Base-by-base conservation (phyloP, 2,329 filamentous ascomycete species). In the Aspergillus ochraceus region DNA sequence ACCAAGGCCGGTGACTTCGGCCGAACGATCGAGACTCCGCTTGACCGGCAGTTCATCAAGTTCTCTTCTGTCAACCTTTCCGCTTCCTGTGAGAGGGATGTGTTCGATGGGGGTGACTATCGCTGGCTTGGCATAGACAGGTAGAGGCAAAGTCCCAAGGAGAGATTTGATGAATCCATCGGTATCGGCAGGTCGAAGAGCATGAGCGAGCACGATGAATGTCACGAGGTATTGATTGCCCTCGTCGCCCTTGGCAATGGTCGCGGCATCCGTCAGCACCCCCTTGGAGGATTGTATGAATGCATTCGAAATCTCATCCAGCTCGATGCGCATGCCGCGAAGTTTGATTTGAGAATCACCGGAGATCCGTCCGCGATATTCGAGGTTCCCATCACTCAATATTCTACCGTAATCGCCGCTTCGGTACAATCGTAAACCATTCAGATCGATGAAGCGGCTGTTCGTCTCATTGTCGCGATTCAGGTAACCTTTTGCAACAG, bases 401-500 rank as follows among this genome's bases (percentile, higher is more conserved):
- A 52, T 22, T 10, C 50, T n/a, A 6, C 50, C 50, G 10, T 39
- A 36, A 17, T 52, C 50, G 12, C 50, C 50, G 24, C 17, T 52
- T 10, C 50, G 26, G n/a, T 52, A 52, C 12, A 32, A 8, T 8
- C 14, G 12, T 14, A 51, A 14, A 6, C 29, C 50, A 8, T 36
- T 29, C 1, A 36, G 19, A 14, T n/a, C 17, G 9, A 54, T 24
- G 11, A 62, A 57, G 1, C 10, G n/a, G 2, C 45, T 39, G 49
- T 36, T n/a, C 0, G 52, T 60, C 24, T 51, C 17, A 2, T 17
- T 12, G 3, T 29, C 10, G 3, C 20, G 20, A 9, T 53, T 58
- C 22, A 55, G 42, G 42, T 62, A 60, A n/a, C 60, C 60, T 4
- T 5, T 12, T 20, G 49, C 32, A 14, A 58, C 26, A 6, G 58